These are phyloP conservation scores for Cadophora malorum DNA, from an alignment of 2,329 filamentous ascomycete genomes.

Conservation along the genomic window DNA sequence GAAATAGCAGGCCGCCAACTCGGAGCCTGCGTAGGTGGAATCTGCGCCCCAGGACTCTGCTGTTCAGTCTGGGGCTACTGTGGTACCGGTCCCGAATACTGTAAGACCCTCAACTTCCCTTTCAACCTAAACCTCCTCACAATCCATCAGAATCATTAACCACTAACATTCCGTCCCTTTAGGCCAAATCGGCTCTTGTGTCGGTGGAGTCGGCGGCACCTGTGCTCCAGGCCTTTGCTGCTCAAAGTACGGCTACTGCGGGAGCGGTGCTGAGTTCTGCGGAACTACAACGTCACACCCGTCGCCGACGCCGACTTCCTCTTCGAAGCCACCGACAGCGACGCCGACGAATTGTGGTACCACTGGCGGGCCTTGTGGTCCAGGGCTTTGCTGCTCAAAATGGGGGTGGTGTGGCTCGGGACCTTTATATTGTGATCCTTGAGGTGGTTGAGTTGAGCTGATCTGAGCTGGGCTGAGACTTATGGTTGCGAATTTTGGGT, in stretches of 20 bases:
- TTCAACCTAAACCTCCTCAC: background rate
- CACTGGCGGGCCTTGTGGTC: constrained; percentile 19
- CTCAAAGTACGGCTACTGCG: constrained; percentile 29
- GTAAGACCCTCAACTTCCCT: background rate
- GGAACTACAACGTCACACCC: background rate
- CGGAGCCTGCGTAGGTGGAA: constrained; percentile 13
- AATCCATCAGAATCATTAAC: background rate
- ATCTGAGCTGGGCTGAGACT: background rate
- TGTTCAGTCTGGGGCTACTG: constrained; percentile 18
- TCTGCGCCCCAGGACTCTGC: constrained; percentile 16
- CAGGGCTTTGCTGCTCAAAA: constrained; percentile 18
- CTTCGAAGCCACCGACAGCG: constrained; percentile 6
- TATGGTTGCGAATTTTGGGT: background rate
- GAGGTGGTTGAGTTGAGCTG: background rate
- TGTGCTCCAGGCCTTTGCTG: constrained; percentile 31
- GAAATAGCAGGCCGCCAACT: constrained; percentile 11
- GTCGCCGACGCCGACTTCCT: background rate
- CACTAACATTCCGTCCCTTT: constrained; percentile 9
- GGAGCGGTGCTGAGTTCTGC: constrained; percentile 25
- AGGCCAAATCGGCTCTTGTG: constrained; percentile 26
- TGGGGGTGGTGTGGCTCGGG: constrained; percentile 24
- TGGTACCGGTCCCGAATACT: constrained; percentile 4
- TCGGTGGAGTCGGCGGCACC: constrained; percentile 30
- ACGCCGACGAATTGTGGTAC: constrained; percentile 18
- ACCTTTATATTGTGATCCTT: constrained; percentile 16